Percentiles rank a stretch among this genome's conserved stretches.
Conservation (phyloP, 2,329 filamentous ascomycete genomes). For the Pyrenophora teres region DNA sequence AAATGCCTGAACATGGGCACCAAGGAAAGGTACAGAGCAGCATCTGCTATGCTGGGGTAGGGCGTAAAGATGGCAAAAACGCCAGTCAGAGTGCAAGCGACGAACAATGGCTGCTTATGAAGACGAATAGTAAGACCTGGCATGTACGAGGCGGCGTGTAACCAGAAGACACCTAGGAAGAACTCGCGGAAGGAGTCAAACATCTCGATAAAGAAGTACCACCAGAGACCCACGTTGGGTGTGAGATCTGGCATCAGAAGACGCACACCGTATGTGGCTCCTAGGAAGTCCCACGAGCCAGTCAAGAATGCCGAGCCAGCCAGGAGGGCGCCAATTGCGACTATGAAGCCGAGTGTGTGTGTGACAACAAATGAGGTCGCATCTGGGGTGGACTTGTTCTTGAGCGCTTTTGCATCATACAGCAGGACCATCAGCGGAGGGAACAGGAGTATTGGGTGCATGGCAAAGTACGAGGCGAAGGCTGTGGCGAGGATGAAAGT, state of each 20-base stretch:
- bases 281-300: slow-evolving; percentile 83
- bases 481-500: slow-evolving; percentile 83
- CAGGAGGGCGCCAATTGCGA: slow-evolving; percentile 60
- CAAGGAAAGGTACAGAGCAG: slow-evolving; percentile 80
- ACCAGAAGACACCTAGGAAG: slow-evolving; percentile 97
- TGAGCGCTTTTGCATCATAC: slow-evolving; percentile 55
- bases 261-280: slow-evolving; percentile 90
- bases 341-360: slow-evolving; percentile 59
- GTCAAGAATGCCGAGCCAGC: slow-evolving; percentile 74
- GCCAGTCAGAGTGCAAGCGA: slow-evolving; percentile 81
- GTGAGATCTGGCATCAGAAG: slow-evolving; percentile 89
- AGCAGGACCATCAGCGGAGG: slow-evolving; percentile 80
- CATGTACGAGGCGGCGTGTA: slow-evolving; percentile 89
- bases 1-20: slow-evolving; percentile 88
- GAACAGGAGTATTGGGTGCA: slow-evolving; percentile 87
- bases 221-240: slow-evolving; percentile 95
- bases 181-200: slow-evolving; percentile 97
- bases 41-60: slow-evolving; percentile 91
- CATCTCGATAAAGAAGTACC: slow-evolving; percentile 99
- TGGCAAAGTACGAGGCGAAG: slow-evolving; percentile 85
- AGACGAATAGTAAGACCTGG: slow-evolving; percentile 83
- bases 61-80: slow-evolving; percentile 96
- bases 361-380: slow-evolving; percentile 58
- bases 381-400: slow-evolving; percentile 34
- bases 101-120: slow-evolving; percentile 82